A percentile compares a stretch with the other conserved stretches of the same genome.
Conservation (phyloP, 2,329 filamentous ascomycete species). For the Ophiosphaerella herpotricha region DNA sequence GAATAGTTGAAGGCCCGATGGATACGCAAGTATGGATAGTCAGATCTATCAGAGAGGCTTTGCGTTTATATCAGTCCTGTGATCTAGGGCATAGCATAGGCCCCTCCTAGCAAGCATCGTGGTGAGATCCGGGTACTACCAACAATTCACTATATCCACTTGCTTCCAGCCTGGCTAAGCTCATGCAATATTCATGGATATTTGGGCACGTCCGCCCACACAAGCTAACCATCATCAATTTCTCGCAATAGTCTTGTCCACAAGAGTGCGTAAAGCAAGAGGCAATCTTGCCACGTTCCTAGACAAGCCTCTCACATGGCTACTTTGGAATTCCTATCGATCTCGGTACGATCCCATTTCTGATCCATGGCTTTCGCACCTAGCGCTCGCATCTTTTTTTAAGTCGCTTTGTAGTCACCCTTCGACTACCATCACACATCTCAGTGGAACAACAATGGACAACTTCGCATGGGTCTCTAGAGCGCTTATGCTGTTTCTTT, state of each 20-base stretch:
- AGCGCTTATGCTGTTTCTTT: constrained; percentile 22
- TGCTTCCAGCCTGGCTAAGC: constrained; percentile 10
- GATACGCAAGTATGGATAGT: too few species aligned
- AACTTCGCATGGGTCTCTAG: not conserved
- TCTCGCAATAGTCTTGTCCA: constrained; percentile 24
- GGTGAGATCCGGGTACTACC: constrained; percentile 24
- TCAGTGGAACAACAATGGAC: not conserved
- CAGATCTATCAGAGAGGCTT: too few species aligned
- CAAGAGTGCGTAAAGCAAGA: constrained; percentile 29
- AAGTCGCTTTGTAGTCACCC: not conserved
- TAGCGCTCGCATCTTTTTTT: not conserved
- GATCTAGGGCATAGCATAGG: too few species aligned
- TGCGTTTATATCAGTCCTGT: too few species aligned
- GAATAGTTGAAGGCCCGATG: not conserved
- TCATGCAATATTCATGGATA: constrained; percentile 29
- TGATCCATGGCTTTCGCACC: not conserved
- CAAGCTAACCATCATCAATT: constrained; percentile 26
- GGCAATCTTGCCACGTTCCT: constrained; percentile 11
- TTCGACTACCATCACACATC: not conserved
- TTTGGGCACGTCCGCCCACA: constrained; percentile 18
- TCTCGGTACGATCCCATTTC: not conserved
- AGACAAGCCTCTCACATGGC: not conserved
- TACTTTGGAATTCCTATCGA: not conserved
- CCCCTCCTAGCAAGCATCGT: constrained; percentile 6
- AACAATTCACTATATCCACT: constrained; percentile 20